phyloP scores from a whole-genome alignment of 2,329 filamentous ascomycete genomes.

The Phoma sp. region DNA sequence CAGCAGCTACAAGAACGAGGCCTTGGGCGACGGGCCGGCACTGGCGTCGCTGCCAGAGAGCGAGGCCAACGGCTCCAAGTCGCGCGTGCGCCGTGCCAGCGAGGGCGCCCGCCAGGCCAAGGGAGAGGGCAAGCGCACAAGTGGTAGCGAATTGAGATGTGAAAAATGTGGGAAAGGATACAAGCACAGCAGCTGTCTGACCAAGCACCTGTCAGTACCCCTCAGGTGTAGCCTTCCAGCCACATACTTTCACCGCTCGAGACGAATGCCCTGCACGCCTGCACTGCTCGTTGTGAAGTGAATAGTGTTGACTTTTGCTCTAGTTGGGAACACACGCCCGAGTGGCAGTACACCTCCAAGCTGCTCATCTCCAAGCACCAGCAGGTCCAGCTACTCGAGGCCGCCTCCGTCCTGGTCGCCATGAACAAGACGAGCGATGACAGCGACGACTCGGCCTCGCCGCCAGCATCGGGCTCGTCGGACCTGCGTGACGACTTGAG shows the following conservation, averaged over 20 bases:
- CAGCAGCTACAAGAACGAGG: slow-evolving; percentile 56
- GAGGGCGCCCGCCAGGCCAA: slow-evolving; percentile 85
- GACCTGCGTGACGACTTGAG: slow-evolving; percentile 77
- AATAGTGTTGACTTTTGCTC: slow-evolving; percentile 43
- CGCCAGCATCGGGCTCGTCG: slow-evolving; percentile 79
- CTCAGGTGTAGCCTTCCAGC: slow-evolving; percentile 50
- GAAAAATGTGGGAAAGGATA: slow-evolving; percentile 99
- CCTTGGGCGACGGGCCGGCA: slow-evolving; percentile 72
- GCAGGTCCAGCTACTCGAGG: slow-evolving; percentile 96
- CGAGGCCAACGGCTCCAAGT: slow-evolving; percentile 57
- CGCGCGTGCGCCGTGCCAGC: slow-evolving; percentile 70
- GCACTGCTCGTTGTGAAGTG: background rate
- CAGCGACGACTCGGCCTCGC: slow-evolving; percentile 86
- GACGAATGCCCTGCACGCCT: slow-evolving; percentile 44
- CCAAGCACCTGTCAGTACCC: slow-evolving; percentile 98
- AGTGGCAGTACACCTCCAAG: slow-evolving; percentile 97
- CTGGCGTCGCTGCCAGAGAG: slow-evolving; percentile 55
- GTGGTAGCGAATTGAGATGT: slow-evolving; percentile 86
- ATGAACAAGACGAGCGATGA: slow-evolving; percentile 74
- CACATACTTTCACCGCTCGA: slow-evolving; percentile 51
- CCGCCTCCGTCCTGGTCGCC: slow-evolving; percentile 90
- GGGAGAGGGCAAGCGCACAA: slow-evolving; percentile 78
- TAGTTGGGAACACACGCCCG: slow-evolving; percentile 99
- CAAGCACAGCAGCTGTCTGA: slow-evolving; percentile 99
- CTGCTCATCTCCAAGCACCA: slow-evolving; percentile 99